phyloP scores from a whole-genome alignment of 2,329 filamentous ascomycete species.

The Aspergillus chevalieri region DNA sequence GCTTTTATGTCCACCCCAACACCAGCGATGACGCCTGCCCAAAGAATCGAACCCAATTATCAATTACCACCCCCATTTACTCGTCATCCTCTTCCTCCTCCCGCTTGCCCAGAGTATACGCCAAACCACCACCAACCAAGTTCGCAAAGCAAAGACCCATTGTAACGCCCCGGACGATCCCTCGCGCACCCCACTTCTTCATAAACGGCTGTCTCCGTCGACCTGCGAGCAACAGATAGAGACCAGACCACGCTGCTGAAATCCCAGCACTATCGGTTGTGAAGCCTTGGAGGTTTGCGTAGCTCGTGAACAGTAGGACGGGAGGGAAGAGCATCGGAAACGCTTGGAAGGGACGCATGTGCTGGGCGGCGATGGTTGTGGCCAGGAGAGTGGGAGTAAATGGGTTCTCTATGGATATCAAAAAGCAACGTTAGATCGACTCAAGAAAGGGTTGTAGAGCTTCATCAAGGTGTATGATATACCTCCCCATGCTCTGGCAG shows the following conservation, averaged over 20 bases:
- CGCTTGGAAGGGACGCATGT: conserved; percentile 59
- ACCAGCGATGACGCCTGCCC: not conserved
- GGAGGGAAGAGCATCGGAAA: conserved; percentile 64
- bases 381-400: conserved; percentile 60
- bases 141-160: conserved; percentile 44
- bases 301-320: conserved; percentile 59
- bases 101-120: conserved; percentile 40
- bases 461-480: conserved; percentile 8
- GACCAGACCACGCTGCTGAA: conserved; percentile 58
- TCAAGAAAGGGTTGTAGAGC: too few species aligned
- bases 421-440: too few species aligned
- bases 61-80: not conserved
- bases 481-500: conserved; percentile 40
- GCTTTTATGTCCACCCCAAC: not conserved
- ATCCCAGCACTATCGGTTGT: conserved; percentile 59
- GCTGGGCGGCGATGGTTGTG: conserved; percentile 60
- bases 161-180: conserved; percentile 40
- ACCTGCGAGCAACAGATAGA: conserved; percentile 59
- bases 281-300: conserved; percentile 58
- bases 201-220: conserved; percentile 47
- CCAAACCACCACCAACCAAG: conserved; percentile 41
- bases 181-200: conserved; percentile 42
- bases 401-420: conserved; percentile 48
- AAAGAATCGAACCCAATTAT: not conserved
- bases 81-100: conserved; percentile 30